Evolutionary conservation across 257 asterid species (phyloP).

Genomic region (Rehmannia glutinosa): DNA sequence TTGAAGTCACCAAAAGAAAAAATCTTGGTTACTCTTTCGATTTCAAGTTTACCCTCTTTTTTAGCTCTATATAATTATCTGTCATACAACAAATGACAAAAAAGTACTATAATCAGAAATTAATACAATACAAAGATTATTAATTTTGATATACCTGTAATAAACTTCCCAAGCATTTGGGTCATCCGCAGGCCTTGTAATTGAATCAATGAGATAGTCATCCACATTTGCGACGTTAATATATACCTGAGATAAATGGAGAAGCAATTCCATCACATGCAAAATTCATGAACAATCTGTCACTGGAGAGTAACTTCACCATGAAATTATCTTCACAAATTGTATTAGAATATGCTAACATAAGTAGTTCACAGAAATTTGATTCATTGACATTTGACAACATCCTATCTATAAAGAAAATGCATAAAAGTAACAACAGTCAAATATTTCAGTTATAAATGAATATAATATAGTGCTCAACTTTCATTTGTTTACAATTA

Average conservation of each 20-base stretch:
- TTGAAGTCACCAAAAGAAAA: too few relatives aligned
- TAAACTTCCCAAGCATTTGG: constrained; percentile 95
- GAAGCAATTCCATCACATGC: not conserved
- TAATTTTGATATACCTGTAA: constrained; percentile 55
- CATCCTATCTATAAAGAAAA: not conserved
- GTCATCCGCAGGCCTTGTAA: constrained; percentile 75
- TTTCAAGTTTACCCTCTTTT: too few relatives aligned
- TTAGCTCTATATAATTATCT: too few relatives aligned
- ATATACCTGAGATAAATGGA: constrained; percentile 54
- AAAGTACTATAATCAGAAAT: too few relatives aligned
- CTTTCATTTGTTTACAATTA: not conserved
- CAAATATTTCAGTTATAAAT: too few relatives aligned
- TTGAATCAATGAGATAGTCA: constrained; percentile 75
- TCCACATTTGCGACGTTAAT: constrained; percentile 76
- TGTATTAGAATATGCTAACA: not conserved
- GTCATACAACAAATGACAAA: too few relatives aligned
- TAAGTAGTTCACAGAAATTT: not conserved
- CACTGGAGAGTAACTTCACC: too few relatives aligned
- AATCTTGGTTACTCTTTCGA: too few relatives aligned
- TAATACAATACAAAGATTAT: too few relatives aligned
- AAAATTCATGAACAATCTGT: not conserved
- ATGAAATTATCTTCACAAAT: too few relatives aligned
- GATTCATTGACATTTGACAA: too few relatives aligned
- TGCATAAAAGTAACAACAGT: not conserved
- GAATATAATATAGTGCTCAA: too few relatives aligned